A percentile compares a stretch with the other conserved stretches of the same genome.
phyloP scores from a whole-genome alignment of 2,329 filamentous ascomycete species.

The Colletotrichum costaricense region DNA sequence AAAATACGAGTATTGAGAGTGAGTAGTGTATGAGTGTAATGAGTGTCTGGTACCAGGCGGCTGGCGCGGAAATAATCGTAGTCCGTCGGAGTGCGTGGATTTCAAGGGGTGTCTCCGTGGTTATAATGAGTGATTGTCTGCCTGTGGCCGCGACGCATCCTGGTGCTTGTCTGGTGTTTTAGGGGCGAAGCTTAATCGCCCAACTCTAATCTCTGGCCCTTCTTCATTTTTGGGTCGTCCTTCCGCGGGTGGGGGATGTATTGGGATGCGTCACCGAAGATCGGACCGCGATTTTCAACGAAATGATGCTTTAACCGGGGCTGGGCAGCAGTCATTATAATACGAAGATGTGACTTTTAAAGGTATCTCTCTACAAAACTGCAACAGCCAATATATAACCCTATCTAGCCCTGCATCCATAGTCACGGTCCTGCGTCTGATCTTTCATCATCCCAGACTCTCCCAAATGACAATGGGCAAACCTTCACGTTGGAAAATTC shows the following conservation, averaged over 20 bases:
- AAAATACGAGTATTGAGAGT: background rate
- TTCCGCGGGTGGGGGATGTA: background rate
- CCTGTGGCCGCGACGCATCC: constrained; percentile 1
- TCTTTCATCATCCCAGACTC: background rate
- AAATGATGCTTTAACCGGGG: background rate
- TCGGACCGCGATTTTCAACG: background rate
- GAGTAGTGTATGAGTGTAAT: background rate
- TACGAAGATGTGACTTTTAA: too few relatives aligned
- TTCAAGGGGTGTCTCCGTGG: constrained; percentile 7
- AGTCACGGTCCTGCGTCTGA: background rate
- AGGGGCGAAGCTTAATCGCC: constrained; percentile 28
- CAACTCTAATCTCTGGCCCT: constrained; percentile 9
- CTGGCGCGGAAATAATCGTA: constrained; percentile 19
- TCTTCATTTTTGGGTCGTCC: background rate
- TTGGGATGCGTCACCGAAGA: background rate
- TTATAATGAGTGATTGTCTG: constrained; percentile 14
- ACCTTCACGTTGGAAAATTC: background rate
- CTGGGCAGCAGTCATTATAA: too few relatives aligned
- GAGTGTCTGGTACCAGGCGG: background rate
- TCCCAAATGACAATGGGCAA: background rate
- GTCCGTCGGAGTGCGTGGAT: constrained; percentile 15
- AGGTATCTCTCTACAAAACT: too few relatives aligned
- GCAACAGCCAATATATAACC: background rate
- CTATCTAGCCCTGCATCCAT: background rate
- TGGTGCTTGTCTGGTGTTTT: constrained; percentile 31